Conservation (phyloP, 164 flowering plant genomes). For the Sedum album region DNA sequence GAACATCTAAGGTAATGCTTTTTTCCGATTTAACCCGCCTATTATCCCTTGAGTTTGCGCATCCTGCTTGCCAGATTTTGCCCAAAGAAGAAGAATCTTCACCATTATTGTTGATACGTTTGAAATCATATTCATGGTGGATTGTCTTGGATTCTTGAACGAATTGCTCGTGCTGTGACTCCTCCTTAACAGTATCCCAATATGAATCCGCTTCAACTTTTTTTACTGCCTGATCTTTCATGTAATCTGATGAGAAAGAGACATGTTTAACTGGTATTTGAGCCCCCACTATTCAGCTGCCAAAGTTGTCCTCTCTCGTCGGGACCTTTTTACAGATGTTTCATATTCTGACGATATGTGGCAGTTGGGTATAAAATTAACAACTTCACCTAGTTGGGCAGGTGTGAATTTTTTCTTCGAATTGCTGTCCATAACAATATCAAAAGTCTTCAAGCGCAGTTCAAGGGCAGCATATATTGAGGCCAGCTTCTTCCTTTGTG, state of each 20-base stretch:
- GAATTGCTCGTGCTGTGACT: constrained; percentile 12
- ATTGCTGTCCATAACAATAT: constrained; percentile 32
- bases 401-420: constrained; percentile 20
- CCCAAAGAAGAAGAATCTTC: too few relatives aligned
- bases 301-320: constrained; percentile 16
- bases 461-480: constrained; percentile 41
- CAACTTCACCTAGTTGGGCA: constrained; percentile 7
- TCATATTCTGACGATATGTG: neutral
- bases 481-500: constrained; percentile 22
- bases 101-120: constrained; percentile 19
- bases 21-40: constrained; percentile 61
- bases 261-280: too few relatives aligned
- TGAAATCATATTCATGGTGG: constrained; percentile 23
- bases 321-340: constrained; percentile 9
- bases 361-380: constrained; percentile 11
- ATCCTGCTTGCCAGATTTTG: constrained; percentile 16
- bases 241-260: too few relatives aligned
- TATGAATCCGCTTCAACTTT: too few relatives aligned
- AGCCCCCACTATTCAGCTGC: too few relatives aligned
- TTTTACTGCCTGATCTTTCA: too few relatives aligned
- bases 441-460: constrained; percentile 34
- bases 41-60: constrained; percentile 36
- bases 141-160: constrained; percentile 19
- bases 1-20: constrained; percentile 68
- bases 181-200: constrained; percentile 23